These are phyloP conservation scores for Rhizomucor miehei DNA, from an alignment of 371 early-diverging fungal species.

Conservation along the genomic window DNA sequence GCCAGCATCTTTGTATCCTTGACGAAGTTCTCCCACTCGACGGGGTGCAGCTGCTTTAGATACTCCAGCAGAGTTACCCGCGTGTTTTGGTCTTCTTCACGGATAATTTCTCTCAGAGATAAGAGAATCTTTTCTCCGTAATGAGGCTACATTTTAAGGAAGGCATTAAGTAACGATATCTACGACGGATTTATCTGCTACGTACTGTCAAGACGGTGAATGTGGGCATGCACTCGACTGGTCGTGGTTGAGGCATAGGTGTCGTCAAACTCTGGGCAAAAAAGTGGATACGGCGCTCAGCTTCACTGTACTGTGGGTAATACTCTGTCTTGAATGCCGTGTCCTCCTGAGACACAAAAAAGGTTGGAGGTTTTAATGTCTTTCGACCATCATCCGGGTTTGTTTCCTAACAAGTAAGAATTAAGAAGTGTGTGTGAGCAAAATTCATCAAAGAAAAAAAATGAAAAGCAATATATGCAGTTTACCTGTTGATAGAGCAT, in stretches of 20 bases:
- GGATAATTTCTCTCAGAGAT: slow-evolving; percentile 79
- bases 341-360: slow-evolving; percentile 85
- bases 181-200: no score
- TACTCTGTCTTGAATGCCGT: slow-evolving; percentile 75
- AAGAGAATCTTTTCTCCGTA: slow-evolving; percentile 87
- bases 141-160: slow-evolving; percentile 71
- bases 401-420: slow-evolving; percentile 19
- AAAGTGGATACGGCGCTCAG: slow-evolving; percentile 83
- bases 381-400: slow-evolving; percentile 67
- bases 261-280: slow-evolving; percentile 89
- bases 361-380: slow-evolving; percentile 75
- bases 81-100: slow-evolving; percentile 81
- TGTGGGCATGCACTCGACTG: slow-evolving; percentile 84
- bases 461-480: no score
- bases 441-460: background rate
- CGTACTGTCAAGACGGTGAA: slow-evolving; percentile 79
- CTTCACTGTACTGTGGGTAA: slow-evolving; percentile 79
- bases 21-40: slow-evolving; percentile 92
- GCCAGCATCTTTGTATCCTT: slow-evolving; percentile 82
- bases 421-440: background rate
- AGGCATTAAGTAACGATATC: no score
- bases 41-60: slow-evolving; percentile 78
- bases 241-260: slow-evolving; percentile 79
- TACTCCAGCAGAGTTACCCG: slow-evolving; percentile 85
- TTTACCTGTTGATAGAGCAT: slow-evolving; percentile 78